A percentile compares a stretch with the other conserved stretches of the same genome.
phyloP scores from a whole-genome alignment of 2,329 filamentous ascomycete genomes.

The Keithomyces neogunnii region DNA sequence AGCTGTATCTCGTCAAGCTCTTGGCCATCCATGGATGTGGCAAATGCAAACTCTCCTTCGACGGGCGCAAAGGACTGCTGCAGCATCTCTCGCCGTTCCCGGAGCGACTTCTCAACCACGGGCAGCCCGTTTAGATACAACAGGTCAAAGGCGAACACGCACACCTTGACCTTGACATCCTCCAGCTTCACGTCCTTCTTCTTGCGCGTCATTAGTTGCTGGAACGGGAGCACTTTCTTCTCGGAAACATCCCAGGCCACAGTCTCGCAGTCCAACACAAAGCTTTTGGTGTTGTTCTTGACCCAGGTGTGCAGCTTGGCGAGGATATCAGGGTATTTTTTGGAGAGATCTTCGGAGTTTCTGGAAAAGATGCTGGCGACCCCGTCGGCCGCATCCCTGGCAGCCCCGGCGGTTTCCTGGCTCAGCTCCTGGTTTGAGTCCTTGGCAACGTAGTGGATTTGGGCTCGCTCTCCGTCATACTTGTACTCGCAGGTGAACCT shows the following conservation, averaged over 20 bases:
- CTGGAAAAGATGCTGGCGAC: conserved; percentile 92
- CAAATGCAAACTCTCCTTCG: conserved; percentile 88
- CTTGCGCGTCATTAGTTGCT: conserved; percentile 96
- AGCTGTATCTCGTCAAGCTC: conserved; percentile 90
- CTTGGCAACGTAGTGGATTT: conserved; percentile 92
- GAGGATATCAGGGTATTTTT: conserved; percentile 95
- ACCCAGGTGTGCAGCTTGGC: conserved; percentile 84
- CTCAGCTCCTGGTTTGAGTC: conserved; percentile 63
- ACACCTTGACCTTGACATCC: conserved; percentile 94
- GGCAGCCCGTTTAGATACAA: conserved; percentile 89
- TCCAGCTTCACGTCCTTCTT: conserved; percentile 94
- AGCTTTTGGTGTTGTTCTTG: conserved; percentile 81
- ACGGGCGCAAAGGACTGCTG: conserved; percentile 63
- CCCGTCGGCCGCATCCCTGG: conserved; percentile 60
- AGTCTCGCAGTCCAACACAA: conserved; percentile 97
- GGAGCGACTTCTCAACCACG: conserved; percentile 77
- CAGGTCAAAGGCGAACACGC: conserved; percentile 92
- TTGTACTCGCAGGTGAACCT: conserved; percentile 98
- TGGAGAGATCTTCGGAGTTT: conserved; percentile 93
- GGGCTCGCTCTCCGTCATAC: conserved; percentile 95
- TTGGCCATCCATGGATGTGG: conserved; percentile 76
- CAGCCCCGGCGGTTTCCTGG: conserved; percentile 48
- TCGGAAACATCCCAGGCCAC: conserved; percentile 92
- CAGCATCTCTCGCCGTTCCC: conserved; percentile 73
- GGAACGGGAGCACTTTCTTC: conserved; percentile 95